Evolutionary conservation across 768 basidiomycete species (phyloP).

Genomic region (Rhodosporidiobolus sp.): DNA sequence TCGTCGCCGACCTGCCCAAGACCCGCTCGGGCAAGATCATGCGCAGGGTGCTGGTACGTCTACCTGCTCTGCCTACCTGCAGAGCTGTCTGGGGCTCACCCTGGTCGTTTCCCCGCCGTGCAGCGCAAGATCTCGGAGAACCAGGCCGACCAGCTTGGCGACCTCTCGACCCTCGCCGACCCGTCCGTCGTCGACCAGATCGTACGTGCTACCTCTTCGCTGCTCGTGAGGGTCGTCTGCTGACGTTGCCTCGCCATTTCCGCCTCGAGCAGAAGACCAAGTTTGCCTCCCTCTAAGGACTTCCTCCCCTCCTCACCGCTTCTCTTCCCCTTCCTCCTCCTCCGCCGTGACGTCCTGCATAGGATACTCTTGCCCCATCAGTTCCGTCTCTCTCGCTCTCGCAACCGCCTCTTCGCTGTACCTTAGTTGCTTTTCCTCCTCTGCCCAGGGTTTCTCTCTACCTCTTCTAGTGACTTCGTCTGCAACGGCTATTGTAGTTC

Average conservation of each 20-base stretch:
- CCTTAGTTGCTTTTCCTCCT: background rate
- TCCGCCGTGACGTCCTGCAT: background rate
- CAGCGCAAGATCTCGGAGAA: slow-evolving; percentile 85
- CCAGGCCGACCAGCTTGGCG: slow-evolving; percentile 92
- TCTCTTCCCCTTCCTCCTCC: background rate
- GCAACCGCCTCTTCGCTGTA: background rate
- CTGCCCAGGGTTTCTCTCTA: background rate
- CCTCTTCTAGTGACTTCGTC: too few species aligned
- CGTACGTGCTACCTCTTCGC: slow-evolving; percentile 17
- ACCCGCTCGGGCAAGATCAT: slow-evolving; percentile 96
- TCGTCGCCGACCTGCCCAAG: slow-evolving; percentile 72
- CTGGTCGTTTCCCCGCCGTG: background rate
- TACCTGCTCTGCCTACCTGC: too few species aligned
- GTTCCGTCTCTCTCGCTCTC: too few species aligned
- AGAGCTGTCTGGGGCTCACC: background rate
- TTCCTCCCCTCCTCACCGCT: background rate
- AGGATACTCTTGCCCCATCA: too few species aligned
- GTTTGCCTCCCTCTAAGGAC: background rate
- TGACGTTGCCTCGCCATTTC: too few species aligned
- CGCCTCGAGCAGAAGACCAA: background rate
- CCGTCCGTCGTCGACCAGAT: slow-evolving; percentile 79
- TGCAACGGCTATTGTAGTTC: too few species aligned
- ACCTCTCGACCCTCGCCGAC: slow-evolving; percentile 88
- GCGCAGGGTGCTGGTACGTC: slow-evolving; percentile 70
- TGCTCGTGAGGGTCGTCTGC: background rate